Evolutionary conservation across 768 basidiomycete species (phyloP).

Genomic region (Leccinum pellstonianum): DNA sequence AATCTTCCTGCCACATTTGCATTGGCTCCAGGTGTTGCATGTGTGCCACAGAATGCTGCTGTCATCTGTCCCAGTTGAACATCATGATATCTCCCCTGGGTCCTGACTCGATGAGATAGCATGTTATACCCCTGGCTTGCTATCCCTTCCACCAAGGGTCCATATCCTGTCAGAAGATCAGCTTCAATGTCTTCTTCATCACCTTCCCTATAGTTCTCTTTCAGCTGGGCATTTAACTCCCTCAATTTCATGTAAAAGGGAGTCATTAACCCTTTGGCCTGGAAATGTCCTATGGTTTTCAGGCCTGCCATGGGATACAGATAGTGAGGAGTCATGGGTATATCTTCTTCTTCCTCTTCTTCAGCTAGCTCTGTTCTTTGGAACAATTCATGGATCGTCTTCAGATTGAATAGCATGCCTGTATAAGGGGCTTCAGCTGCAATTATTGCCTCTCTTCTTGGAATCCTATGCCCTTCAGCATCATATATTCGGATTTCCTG

Average conservation of each 20-base stretch:
- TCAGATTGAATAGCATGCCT: too few species aligned
- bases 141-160: not conserved
- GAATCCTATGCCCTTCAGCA: too few species aligned
- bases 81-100: too few species aligned
- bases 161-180: not conserved
- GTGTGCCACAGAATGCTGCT: too few species aligned
- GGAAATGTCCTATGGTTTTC: too few species aligned
- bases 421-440: too few species aligned
- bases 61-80: too few species aligned
- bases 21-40: too few species aligned
- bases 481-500: too few species aligned
- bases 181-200: not conserved
- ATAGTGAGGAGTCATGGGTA: not conserved
- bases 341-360: not conserved
- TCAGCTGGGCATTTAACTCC: not conserved
- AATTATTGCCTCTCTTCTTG: too few species aligned
- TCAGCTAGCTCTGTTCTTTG: not conserved
- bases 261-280: not conserved
- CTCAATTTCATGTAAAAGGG: not conserved
- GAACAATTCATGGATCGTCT: not conserved
- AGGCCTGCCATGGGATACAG: too few species aligned
- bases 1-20: too few species aligned
- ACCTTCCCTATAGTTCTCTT: fast-evolving
- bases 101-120: not conserved
- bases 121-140: conserved; percentile 1